Evolutionary conservation across 1,284 basidiomycete species (phyloP).

Genomic region (Microbotryum intermedium): DNA sequence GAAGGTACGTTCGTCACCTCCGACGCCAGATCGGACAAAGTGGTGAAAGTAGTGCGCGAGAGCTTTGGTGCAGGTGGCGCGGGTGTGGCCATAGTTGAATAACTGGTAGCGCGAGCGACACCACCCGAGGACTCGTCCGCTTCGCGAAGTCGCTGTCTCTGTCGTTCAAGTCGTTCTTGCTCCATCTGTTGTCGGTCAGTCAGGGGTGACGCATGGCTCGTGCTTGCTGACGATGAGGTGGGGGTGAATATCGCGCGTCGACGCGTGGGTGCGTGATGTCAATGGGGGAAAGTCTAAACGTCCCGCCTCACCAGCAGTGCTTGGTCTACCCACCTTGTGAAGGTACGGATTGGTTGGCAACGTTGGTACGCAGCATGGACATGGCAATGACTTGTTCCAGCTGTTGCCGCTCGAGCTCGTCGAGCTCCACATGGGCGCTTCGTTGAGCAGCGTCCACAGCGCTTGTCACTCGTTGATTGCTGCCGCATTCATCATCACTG

Average conservation of each 20-base stretch:
- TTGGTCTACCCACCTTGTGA: background rate
- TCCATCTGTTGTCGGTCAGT: conserved; percentile 9
- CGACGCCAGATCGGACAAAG: conserved; percentile 5
- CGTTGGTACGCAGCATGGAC: too few species aligned
- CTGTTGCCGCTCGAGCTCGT: too few species aligned
- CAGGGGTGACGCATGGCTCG: background rate
- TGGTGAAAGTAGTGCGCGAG: conserved; percentile 5
- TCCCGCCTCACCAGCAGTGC: background rate
- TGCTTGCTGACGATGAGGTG: background rate
- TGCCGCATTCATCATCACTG: too few species aligned
- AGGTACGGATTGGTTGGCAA: background rate
- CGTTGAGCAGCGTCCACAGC: too few species aligned
- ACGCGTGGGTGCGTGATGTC: background rate
- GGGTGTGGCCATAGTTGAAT: background rate
- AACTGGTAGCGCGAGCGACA: background rate
- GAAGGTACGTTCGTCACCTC: background rate
- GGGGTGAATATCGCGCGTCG: background rate
- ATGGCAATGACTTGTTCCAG: too few species aligned
- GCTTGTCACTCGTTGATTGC: too few species aligned
- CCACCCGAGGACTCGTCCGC: background rate
- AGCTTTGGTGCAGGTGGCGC: background rate
- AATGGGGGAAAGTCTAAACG: background rate
- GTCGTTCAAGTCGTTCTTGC: conserved; percentile 14
- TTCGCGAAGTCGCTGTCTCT: conserved; percentile 4
- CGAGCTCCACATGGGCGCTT: too few species aligned